Evolutionary conservation across 2,329 filamentous ascomycete species (phyloP).

Genomic region (Parafenestella ontariensis): DNA sequence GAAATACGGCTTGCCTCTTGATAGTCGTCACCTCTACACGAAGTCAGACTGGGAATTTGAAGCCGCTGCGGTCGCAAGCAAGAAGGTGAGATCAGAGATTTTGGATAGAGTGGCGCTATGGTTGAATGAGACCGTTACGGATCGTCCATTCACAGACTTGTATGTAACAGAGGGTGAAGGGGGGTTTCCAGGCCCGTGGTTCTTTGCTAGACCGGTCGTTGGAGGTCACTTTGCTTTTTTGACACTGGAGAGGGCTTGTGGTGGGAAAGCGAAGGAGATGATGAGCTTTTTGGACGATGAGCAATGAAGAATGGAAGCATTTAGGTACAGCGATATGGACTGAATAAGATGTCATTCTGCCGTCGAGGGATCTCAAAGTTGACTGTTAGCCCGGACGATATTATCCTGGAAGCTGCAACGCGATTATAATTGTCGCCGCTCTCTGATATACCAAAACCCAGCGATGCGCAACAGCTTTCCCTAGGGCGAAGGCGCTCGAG

Average conservation of each 20-base stretch:
- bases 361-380: too few species aligned
- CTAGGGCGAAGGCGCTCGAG: too few species aligned
- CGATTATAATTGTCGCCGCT: too few species aligned
- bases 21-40: slow-evolving; percentile 81
- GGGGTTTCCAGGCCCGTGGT: slow-evolving; percentile 74
- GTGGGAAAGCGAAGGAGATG: slow-evolving; percentile 54
- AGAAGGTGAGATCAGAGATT: slow-evolving; percentile 72
- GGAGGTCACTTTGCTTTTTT: slow-evolving; percentile 87
- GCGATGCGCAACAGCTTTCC: too few species aligned
- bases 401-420: too few species aligned
- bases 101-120: slow-evolving; percentile 76
- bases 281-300: background rate
- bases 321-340: background rate
- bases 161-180: slow-evolving; percentile 82
- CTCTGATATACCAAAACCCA: too few species aligned
- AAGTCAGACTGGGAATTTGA: slow-evolving; percentile 95
- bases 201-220: slow-evolving; percentile 83
- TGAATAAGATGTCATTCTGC: too few species aligned
- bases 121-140: slow-evolving; percentile 82
- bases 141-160: slow-evolving; percentile 80
- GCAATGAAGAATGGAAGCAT: background rate
- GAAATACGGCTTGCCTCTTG: slow-evolving; percentile 81
- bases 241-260: slow-evolving; percentile 80
- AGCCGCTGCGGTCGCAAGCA: slow-evolving; percentile 78
- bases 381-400: too few species aligned